phyloP scores from a whole-genome alignment of 768 basidiomycete genomes.

The Suillus variegatus region DNA sequence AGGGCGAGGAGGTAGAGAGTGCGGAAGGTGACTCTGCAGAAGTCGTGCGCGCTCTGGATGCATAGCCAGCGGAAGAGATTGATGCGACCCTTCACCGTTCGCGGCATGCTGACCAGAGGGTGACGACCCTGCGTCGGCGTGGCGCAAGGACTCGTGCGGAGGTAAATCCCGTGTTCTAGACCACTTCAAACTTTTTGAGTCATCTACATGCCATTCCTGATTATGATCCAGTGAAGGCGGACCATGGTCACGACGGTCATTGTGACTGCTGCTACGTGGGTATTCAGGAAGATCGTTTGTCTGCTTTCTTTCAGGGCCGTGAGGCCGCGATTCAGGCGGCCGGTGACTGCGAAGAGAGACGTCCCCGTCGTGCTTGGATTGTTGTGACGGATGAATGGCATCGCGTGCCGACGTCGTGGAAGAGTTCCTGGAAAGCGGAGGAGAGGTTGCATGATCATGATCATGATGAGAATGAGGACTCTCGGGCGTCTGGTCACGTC shows the following conservation, averaged over 20 bases:
- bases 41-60: constrained; percentile 34
- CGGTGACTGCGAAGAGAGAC: constrained; percentile 2
- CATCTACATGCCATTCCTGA: neutral
- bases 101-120: neutral
- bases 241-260: neutral
- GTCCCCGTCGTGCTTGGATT: neutral
- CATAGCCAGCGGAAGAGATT: constrained; percentile 19
- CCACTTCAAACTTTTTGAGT: neutral
- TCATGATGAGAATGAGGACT: constrained; percentile 17
- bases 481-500: constrained; percentile 16
- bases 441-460: constrained; percentile 25
- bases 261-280: neutral
- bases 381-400: constrained; percentile 9
- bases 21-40: constrained; percentile 26
- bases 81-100: constrained; percentile 1
- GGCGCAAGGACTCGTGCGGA: neutral
- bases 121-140: too few relatives aligned
- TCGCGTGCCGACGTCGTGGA: constrained; percentile 24
- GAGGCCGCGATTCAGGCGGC: neutral
- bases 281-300: neutral
- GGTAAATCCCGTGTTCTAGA: neutral
- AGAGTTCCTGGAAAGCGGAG: constrained; percentile 32
- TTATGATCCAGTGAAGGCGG: neutral
- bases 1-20: constrained; percentile 27
- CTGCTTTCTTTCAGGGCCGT: too few relatives aligned